Evolutionary conservation across 139 green algal genomes (phyloP).

Genomic region (Micractinium conductrix): DNA sequence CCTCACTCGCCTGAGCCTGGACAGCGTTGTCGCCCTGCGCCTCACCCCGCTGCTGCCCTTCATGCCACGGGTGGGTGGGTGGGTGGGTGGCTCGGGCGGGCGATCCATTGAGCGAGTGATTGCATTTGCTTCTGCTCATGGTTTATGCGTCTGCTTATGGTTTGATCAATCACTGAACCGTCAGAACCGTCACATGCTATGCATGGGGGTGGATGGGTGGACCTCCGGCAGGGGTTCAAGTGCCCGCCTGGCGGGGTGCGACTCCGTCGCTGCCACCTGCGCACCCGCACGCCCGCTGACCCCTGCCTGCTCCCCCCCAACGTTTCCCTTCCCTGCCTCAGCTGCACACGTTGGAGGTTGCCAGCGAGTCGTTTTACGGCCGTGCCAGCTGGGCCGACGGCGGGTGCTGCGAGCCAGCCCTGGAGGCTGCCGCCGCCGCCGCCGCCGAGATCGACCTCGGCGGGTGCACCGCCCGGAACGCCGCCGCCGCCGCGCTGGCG

Average conservation of each 20-base stretch:
- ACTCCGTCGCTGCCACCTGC: not conserved
- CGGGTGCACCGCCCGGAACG: not conserved
- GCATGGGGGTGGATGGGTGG: too few relatives aligned
- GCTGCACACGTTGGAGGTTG: not conserved
- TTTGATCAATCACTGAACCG: too few relatives aligned
- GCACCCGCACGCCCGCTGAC: not conserved
- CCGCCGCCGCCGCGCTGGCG: not conserved
- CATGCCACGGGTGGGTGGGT: not conserved
- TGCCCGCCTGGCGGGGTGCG: too few relatives aligned
- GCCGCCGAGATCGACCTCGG: not conserved
- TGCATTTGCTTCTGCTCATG: too few relatives aligned
- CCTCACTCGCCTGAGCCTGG: not conserved
- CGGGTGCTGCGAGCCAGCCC: not conserved
- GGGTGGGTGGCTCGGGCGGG: not conserved
- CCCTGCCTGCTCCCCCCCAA: not conserved
- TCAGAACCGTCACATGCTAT: too few relatives aligned
- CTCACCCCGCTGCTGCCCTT: constrained; percentile 6
- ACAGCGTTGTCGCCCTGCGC: not conserved
- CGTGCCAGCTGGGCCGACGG: too few relatives aligned
- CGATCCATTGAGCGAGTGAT: too few relatives aligned
- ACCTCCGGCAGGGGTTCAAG: too few relatives aligned
- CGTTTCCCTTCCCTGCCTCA: not conserved
- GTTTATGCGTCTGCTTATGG: too few relatives aligned
- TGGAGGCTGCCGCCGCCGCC: not conserved
- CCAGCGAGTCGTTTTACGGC: not conserved